Percentiles rank a stretch among this genome's conserved stretches.
phyloP scores from a whole-genome alignment of 805 yeast genomes.

The Pichia eremophila region DNA sequence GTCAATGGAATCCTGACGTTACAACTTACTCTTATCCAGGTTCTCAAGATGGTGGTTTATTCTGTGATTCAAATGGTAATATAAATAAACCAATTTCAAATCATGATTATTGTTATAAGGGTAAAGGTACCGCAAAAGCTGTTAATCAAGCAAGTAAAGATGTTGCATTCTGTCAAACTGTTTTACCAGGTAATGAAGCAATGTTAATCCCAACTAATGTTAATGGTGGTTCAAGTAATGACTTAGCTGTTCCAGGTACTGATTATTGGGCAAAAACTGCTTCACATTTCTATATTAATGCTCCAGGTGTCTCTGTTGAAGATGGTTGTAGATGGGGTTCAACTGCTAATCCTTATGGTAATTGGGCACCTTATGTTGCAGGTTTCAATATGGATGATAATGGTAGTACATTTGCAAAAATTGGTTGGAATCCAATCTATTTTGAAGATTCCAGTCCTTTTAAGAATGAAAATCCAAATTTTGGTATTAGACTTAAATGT shows the following conservation, averaged over 20 bases:
- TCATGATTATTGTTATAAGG: constrained; percentile 62
- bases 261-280: constrained; percentile 82
- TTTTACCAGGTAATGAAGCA: constrained; percentile 88
- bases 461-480: constrained; percentile 45
- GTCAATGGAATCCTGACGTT: constrained; percentile 77
- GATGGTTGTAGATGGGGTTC: constrained; percentile 87
- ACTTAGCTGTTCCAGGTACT: constrained; percentile 77
- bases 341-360: constrained; percentile 58
- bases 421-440: constrained; percentile 88
- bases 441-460: constrained; percentile 50
- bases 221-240: constrained; percentile 35
- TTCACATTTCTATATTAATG: constrained; percentile 76
- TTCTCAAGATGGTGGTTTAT: constrained; percentile 75
- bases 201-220: constrained; percentile 82
- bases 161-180: constrained; percentile 88
- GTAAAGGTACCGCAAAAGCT: constrained; percentile 59
- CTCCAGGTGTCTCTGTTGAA: constrained; percentile 67
- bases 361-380: constrained; percentile 92
- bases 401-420: constrained; percentile 69
- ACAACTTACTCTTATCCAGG: constrained; percentile 70
- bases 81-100: constrained; percentile 51
- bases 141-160: constrained; percentile 44
- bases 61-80: constrained; percentile 64
- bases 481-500: constrained; percentile 69
- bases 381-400: constrained; percentile 73